Percentiles rank a stretch among this genome's conserved stretches.
Conservation (phyloP, 2,329 filamentous ascomycete species). For the Akanthomyces muscarius region DNA sequence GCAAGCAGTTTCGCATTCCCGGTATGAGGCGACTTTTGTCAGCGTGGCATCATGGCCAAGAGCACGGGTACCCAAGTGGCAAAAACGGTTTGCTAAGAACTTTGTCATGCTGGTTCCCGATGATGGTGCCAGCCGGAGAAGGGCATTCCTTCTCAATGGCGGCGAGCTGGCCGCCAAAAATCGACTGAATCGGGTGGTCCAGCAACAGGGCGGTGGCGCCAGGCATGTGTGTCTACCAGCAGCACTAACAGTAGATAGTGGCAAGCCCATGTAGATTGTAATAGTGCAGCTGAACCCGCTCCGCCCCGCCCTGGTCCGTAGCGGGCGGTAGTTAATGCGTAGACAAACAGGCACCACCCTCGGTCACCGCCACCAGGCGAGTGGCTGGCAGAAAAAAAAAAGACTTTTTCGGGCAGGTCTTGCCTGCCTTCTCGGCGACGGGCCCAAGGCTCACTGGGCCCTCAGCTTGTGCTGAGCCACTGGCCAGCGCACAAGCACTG, state of each 20-base stretch:
- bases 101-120: neutral
- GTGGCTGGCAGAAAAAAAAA: neutral
- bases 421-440: neutral
- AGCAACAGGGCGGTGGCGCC: neutral
- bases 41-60: neutral
- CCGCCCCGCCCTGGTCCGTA: neutral
- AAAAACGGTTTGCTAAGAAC: neutral
- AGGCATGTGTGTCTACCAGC: neutral
- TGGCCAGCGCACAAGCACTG: neutral
- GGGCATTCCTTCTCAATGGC: neutral
- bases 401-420: neutral
- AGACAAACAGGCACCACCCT: too few species aligned
- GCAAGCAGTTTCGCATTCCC: neutral
- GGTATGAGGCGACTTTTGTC: neutral
- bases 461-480: neutral
- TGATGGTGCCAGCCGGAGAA: neutral
- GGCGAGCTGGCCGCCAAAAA: neutral
- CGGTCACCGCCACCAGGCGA: conserved; percentile 3
- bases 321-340: too few species aligned
- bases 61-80: neutral
- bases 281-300: neutral
- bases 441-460: neutral
- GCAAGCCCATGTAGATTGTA: neutral
- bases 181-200: conserved; percentile 1
- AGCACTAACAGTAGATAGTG: neutral